phyloP scores from a whole-genome alignment of 108 stramenopile species.

The Skeletonema menzelii region DNA sequence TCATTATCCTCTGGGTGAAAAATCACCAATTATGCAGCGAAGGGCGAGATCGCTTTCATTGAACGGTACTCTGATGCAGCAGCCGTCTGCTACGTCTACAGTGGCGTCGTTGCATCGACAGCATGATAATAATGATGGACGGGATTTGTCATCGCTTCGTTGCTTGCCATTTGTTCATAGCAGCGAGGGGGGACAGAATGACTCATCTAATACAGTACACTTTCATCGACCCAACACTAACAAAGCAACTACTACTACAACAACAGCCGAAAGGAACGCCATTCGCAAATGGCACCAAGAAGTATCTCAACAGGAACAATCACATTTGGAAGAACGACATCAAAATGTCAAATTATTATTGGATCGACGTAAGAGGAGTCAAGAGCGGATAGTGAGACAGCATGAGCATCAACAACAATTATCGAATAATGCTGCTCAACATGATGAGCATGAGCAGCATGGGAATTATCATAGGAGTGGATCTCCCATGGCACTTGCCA shows the following conservation, averaged over 20 bases:
- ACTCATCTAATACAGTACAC: too few relatives aligned
- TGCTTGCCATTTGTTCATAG: too few relatives aligned
- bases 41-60: neutral
- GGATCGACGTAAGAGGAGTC: neutral
- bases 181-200: too few relatives aligned
- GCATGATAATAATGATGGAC: neutral
- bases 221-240: neutral
- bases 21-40: constrained; percentile 12
- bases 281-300: neutral
- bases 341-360: constrained; percentile 7
- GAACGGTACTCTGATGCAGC: neutral
- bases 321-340: constrained; percentile 23
- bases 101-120: neutral
- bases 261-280: constrained; percentile 2
- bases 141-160: too few relatives aligned
- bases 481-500: neutral
- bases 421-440: neutral
- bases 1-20: constrained; percentile 7
- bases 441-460: too few relatives aligned
- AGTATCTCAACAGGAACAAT: neutral
- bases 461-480: too few relatives aligned
- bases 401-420: neutral
- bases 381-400: neutral
- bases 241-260: neutral
- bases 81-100: neutral